Evolutionary conservation across 768 basidiomycete genomes (phyloP), one percentile per base, ranked within the genome.

Genomic region (Hortiboletus flavorubellus): DNA sequence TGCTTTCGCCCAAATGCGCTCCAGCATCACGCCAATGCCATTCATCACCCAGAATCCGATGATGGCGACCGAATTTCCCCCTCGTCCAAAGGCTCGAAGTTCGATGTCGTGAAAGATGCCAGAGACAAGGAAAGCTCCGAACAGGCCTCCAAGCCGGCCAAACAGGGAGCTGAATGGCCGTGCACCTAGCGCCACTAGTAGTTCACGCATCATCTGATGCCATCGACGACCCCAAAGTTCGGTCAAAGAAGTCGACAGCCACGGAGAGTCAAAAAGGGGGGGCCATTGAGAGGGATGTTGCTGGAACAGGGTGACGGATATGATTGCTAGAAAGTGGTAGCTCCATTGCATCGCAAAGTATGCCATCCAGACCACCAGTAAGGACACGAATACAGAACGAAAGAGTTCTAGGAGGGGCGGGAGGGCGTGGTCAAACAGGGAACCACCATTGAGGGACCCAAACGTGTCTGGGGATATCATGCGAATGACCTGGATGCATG

Each of bases 141-240:
- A 44, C 1, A 86, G 68, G 4, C 72, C 74, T 4, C 26, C 26
- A 26, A 26, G 26, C 26, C 26, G 26, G 26, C 26, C 26, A 26
- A 26, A 26, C 26, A 26, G 37, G 47, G 66, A 62, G 21, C 63
- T 59, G 18, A 80, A 59, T 0, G 82, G 82, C 30, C 67, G 69
- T 2, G 70, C 70, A 11, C 84, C 85, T 15, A 81, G 55, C 8
- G 67, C 66, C 59, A 87, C 83, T 23, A 72, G n/a, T n/a, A n/a
- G 60, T 41, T 81, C 74, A 23, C 86, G 77, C 66, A 87, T 81
- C 15, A 83, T 59, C 62, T 87, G 85, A 62, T 89, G 87, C 87
- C 87, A 88, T 23, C 81, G 72, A 54, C 60, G 67, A 0, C 78
- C 73, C 87, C 87, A 89, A 51, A 85, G 79, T 12, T 86, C 78